A percentile compares a stretch with the other conserved stretches of the same genome.
Conservation (phyloP, 805 yeast species). For the Starmerella roubikii region DNA sequence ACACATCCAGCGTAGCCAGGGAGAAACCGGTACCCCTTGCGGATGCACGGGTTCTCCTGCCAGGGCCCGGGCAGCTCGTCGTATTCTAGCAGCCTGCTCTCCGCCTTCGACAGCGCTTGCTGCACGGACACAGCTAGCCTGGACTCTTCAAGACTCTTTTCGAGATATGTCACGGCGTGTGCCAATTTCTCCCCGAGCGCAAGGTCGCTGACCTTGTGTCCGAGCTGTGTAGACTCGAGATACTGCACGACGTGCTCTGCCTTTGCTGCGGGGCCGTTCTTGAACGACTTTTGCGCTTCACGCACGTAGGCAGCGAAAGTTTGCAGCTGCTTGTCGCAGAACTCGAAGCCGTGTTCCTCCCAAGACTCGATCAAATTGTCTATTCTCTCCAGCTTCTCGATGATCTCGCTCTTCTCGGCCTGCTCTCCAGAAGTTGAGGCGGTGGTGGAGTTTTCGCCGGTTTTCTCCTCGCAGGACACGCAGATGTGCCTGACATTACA, state of each 20-base stretch:
- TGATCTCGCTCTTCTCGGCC: background rate
- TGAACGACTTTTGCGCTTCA: slow-evolving; percentile 23
- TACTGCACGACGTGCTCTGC: slow-evolving; percentile 26
- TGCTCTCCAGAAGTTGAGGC: no score
- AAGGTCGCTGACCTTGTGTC: slow-evolving; percentile 19
- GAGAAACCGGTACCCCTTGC: slow-evolving; percentile 75
- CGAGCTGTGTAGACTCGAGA: slow-evolving; percentile 20
- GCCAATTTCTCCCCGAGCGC: slow-evolving; percentile 19
- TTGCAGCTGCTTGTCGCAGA: slow-evolving; percentile 23
- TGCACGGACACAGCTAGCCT: slow-evolving; percentile 20
- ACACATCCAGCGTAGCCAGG: slow-evolving; percentile 46
- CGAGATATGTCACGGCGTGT: slow-evolving; percentile 25
- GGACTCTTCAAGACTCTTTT: slow-evolving; percentile 25
- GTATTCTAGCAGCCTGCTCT: slow-evolving; percentile 46
- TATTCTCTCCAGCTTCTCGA: slow-evolving; percentile 3
- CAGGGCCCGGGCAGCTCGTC: slow-evolving; percentile 84
- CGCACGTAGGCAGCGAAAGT: slow-evolving; percentile 21
- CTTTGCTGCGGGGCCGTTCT: slow-evolving; percentile 24
- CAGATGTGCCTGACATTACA: no score
- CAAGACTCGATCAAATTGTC: slow-evolving; percentile 20
- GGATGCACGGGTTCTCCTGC: slow-evolving; percentile 81
- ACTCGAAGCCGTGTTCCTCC: slow-evolving; percentile 24
- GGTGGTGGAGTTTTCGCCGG: no score
- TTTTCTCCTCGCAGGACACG: no score
- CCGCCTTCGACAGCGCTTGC: slow-evolving; percentile 21